Base-by-base conservation (phyloP, 331 rosid genomes). In the Malus hybrid region DNA sequence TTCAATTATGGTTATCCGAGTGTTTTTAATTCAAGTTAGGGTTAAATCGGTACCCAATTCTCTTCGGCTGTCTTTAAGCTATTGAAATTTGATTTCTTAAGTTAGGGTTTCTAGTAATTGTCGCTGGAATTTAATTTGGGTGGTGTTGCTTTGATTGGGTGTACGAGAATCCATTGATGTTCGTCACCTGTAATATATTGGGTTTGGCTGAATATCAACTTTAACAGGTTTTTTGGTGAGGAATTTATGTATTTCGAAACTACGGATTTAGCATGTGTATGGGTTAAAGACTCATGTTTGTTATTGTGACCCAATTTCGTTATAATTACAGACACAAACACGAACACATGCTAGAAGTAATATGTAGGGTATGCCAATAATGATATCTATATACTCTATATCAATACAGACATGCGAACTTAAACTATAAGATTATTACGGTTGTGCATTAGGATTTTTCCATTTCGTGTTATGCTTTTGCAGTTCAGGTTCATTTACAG, bases 1-100 rank as follows among this genome's bases (percentile, higher is more conserved):
- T 71, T n/a, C 7, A 13, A 69, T 34, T 42, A 42, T n/a, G 2
- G 6, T 42, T 7, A 16, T 22, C 12, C 22, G n/a, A n/a, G 27
- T 32, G 31, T 12, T 70, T 72, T 65, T 27, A 59, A 50, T 59
- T 70, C 31, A 55, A 16, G 3, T 77, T 77, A 73, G 82, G 85
- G 82, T 64, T 82, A 14, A 32, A 29, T 73, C 20, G 44, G 7
- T 32, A 14, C 24, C 16, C 55, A 1, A 56, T 77, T 70, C 27
- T n/a, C 42, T 48, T 7, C 24, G 19, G 31, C 29, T 55, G 22
- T 48, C 1, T 0, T 50, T 18, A 5, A 44, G 1, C 1, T 34
- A 24, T 62, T 34, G 27, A 24, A 48, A 70, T 61, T 52, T 14
- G 57, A 34, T 60, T 46, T 69, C 20, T 24, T 20, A 1, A 10